These are phyloP conservation scores for Pelargonium fulgidum DNA, from an alignment of 441 rosid species.

Conservation along the genomic window DNA sequence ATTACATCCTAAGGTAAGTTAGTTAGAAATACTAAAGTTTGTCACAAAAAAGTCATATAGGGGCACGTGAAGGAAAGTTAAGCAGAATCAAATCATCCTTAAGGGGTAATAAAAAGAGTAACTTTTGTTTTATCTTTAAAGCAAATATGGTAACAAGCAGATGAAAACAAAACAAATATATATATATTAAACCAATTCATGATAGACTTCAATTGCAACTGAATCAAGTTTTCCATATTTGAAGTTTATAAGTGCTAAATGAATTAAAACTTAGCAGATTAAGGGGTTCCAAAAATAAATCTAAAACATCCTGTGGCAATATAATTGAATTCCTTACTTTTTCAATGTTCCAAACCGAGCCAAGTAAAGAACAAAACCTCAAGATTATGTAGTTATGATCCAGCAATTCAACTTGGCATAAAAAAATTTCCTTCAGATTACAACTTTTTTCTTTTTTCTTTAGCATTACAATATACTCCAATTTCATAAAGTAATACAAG, in stretches of 20 bases:
- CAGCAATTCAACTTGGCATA: not conserved
- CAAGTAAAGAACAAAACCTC: conserved; percentile 1
- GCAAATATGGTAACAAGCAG: not conserved
- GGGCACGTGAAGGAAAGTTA: no score
- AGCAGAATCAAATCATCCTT: no score
- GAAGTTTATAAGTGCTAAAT: not conserved
- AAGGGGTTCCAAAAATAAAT: not conserved
- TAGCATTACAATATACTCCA: not conserved
- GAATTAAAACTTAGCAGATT: not conserved
- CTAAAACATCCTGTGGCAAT: not conserved
- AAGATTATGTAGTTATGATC: not conserved
- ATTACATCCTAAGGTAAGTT: no score
- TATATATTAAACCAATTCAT: not conserved
- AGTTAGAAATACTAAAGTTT: no score
- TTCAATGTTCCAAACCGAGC: not conserved
- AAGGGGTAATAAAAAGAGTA: not conserved
- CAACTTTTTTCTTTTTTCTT: not conserved
- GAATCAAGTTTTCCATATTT: not conserved
- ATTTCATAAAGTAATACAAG: not conserved
- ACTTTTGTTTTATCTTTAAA: conserved; percentile 1
- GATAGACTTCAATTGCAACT: conserved; percentile 5
- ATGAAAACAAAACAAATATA: not conserved
- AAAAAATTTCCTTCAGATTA: not conserved
- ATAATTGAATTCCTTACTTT: not conserved
- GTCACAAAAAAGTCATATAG: no score